A percentile compares a stretch with the other conserved stretches of the same genome.
Conservation (phyloP, 352 stramenopile genomes). For the Globisporangium paroecandrum region DNA sequence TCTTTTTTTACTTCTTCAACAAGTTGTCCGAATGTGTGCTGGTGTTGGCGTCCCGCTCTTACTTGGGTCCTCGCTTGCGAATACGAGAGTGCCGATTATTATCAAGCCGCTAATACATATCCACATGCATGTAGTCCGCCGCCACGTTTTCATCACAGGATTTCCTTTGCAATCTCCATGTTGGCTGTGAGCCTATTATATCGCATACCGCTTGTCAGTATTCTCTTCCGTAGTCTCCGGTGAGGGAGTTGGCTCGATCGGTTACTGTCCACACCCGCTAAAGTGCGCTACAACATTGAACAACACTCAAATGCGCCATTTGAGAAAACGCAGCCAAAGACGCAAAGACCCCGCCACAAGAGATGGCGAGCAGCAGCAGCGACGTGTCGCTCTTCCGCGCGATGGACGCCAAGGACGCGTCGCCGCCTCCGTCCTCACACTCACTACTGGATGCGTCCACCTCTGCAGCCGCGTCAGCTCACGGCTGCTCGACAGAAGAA, state of each 20-base stretch:
- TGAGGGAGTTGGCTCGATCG: neutral
- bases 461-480: neutral
- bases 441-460: neutral
- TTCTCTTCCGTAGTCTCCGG: neutral
- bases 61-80: neutral
- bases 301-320: neutral
- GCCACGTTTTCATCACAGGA: too few species aligned
- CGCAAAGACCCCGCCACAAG: neutral
- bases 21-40: slow-evolving; percentile 3
- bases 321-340: slow-evolving; percentile 2
- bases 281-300: slow-evolving; percentile 1
- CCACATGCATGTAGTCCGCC: neutral
- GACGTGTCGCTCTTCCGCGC: slow-evolving; percentile 12
- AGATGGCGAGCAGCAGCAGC: slow-evolving; percentile 7
- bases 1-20: neutral
- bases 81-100: neutral
- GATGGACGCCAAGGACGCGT: slow-evolving; percentile 7
- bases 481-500: neutral
- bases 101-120: neutral
- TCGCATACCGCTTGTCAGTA: neutral
- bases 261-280: neutral
- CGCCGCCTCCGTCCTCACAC: neutral
- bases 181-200: neutral
- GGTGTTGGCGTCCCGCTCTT: neutral
- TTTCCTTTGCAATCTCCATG: neutral